phyloP scores from a whole-genome alignment of 257 asterid species.

The Solanum tarapatanum region DNA sequence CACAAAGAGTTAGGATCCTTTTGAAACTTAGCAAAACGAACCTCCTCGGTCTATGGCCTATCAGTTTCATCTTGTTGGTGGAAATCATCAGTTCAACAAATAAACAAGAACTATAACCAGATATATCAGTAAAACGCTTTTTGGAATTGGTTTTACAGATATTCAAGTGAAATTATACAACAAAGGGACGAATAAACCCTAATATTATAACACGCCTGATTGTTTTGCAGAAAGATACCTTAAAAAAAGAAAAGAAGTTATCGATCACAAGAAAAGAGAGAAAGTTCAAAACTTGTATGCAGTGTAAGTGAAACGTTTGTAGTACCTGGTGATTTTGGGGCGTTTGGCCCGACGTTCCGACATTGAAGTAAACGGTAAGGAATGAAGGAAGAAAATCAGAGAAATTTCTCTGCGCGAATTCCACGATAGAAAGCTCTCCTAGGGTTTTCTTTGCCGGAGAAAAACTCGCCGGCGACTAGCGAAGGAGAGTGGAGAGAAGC shows the following conservation, averaged over 20 bases:
- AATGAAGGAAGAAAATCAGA: neutral
- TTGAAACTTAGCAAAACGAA: neutral
- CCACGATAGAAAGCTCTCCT: neutral
- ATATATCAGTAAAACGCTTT: neutral
- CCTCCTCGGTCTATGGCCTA: neutral
- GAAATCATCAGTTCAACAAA: neutral
- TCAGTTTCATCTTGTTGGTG: neutral
- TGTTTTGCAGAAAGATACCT: neutral
- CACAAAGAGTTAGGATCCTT: neutral
- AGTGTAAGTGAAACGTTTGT: neutral
- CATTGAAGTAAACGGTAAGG: conserved; percentile 15
- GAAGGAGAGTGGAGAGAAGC: neutral
- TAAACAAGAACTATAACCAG: neutral
- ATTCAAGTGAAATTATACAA: neutral
- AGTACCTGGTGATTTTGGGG: conserved; percentile 46
- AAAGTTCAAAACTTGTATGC: neutral
- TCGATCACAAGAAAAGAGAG: neutral
- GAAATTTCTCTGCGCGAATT: neutral
- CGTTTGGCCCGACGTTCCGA: conserved; percentile 37
- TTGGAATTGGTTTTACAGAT: neutral
- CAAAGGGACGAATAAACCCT: neutral
- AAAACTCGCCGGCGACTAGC: neutral
- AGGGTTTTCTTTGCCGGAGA: neutral
- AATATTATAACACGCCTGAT: too few species aligned
- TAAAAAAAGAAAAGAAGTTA: neutral